A percentile compares a stretch with the other conserved stretches of the same genome.
phyloP scores from a whole-genome alignment of 2,329 filamentous ascomycete genomes.

The Epicoccum nigrum region DNA sequence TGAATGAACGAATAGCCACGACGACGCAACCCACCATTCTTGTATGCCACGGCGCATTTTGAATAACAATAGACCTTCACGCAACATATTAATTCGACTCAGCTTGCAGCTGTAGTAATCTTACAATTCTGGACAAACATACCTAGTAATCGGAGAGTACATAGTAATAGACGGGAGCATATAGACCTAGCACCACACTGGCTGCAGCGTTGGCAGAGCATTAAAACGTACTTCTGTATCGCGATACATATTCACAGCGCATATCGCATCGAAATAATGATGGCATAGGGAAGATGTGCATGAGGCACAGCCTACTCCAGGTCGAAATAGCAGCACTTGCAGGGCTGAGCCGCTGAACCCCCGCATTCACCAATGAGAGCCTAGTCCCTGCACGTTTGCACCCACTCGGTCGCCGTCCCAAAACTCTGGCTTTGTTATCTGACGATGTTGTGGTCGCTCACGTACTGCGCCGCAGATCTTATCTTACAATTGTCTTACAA shows the following conservation, averaged over 20 bases:
- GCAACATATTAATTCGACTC: slow-evolving; percentile 7
- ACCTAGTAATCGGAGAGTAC: slow-evolving; percentile 11
- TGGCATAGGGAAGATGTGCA: neutral
- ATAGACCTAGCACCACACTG: neutral
- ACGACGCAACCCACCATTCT: slow-evolving; percentile 10
- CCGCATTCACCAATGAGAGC: slow-evolving; percentile 9
- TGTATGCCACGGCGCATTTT: slow-evolving; percentile 13
- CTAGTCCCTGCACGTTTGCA: neutral
- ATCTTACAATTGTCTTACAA: no score
- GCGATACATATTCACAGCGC: neutral
- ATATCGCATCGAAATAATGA: neutral
- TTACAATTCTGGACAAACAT: slow-evolving; percentile 8
- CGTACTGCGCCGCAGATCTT: slow-evolving; percentile 10
- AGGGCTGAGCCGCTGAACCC: slow-evolving; percentile 13
- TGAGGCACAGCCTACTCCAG: slow-evolving; percentile 9
- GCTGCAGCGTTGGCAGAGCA: slow-evolving; percentile 8
- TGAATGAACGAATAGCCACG: slow-evolving; percentile 4
- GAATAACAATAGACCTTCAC: slow-evolving; percentile 15
- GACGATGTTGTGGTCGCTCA: slow-evolving; percentile 4
- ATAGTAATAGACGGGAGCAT: neutral
- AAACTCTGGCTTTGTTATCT: slow-evolving; percentile 1
- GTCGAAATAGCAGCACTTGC: neutral
- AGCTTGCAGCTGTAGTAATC: slow-evolving; percentile 11
- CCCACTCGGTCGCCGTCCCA: slow-evolving; percentile 1
- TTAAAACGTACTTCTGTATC: neutral